phyloP scores from a whole-genome alignment of 2,329 filamentous ascomycete genomes.

The Thermoascus crustaceus region DNA sequence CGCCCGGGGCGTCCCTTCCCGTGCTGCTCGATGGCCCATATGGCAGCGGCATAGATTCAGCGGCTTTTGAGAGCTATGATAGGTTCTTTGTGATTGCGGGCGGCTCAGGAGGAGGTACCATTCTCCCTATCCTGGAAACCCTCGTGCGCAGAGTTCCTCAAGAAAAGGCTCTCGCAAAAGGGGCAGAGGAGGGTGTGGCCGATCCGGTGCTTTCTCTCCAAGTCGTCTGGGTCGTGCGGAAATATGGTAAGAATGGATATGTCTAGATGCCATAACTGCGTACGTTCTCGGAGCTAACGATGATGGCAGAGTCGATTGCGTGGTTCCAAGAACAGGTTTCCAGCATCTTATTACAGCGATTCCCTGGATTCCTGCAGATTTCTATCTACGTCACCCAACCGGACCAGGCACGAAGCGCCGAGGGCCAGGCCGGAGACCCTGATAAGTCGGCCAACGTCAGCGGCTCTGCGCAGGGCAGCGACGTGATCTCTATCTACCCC shows the following conservation, averaged over 20 bases:
- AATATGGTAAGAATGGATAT: neutral
- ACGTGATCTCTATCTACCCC: neutral
- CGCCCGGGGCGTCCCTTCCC: constrained; percentile 30
- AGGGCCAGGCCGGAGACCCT: neutral
- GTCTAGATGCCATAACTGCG: neutral
- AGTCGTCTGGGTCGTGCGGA: constrained; percentile 10
- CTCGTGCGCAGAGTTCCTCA: constrained; percentile 12
- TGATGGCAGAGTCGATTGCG: constrained; percentile 1
- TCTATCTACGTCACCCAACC: constrained; percentile 1
- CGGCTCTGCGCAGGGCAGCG: neutral
- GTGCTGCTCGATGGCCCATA: constrained; percentile 54
- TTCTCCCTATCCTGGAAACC: constrained; percentile 40
- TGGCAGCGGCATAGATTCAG: constrained; percentile 39
- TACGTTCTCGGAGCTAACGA: neutral
- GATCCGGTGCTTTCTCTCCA: constrained; percentile 5
- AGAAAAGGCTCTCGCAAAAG: constrained; percentile 4
- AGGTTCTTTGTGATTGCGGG: constrained; percentile 44
- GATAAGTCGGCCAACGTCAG: constrained; percentile 8
- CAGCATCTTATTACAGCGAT: neutral
- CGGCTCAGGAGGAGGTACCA: constrained; percentile 49
- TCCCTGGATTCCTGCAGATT: constrained; percentile 2
- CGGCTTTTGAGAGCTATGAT: constrained; percentile 34
- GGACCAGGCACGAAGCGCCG: neutral
- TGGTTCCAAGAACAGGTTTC: constrained; percentile 2
- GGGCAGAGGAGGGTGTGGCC: constrained; percentile 3